Evolutionary conservation across 1,284 basidiomycete genomes (phyloP), one percentile per base, ranked within the genome.

Genomic region (Ustilago trichophora): DNA sequence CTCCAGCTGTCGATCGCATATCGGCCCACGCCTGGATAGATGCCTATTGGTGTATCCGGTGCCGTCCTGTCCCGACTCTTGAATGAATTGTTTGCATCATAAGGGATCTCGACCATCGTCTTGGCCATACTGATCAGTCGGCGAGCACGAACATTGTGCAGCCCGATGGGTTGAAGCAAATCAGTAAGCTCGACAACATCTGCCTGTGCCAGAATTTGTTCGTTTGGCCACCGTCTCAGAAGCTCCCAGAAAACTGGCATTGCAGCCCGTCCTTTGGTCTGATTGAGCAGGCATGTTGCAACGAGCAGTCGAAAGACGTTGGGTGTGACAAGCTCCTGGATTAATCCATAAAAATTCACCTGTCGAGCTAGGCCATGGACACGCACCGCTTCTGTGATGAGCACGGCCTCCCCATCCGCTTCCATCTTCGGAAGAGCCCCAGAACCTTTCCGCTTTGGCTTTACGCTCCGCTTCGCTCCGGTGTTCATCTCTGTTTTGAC

Each of bases 211-310:
- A 68, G 46, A 15, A 36, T 34, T 31, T 49, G 32, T 40, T 57
- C 53, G 42, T 57, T 47, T 3, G 65, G 65, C 53, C 54, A 68
- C 8, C 54, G 49, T 25, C 31, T n/a, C 1, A 68, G 32, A 6
- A 68, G 37, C 19, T 50, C 36, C 58, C 59, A 68, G 24, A 63
- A 68, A 5, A 63, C 54, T 2, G 58, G 65, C 45, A 68, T 68
- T 9, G 65, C 65, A 8, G 58, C 58, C 0, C 51, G 35, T 1
- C 65, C 65, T 42, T 56, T 57, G 13, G 66, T 63, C 44, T 69
- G 66, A 31, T 69, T 69, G 29, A 69, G 66, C 25, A 69, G 44
- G 18, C 55, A 63, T 8, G 66, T 69, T 38, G 56, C 66, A 10
- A 63, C 51, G 6, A 69, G 54, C 42, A 63, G 26, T 3, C 59